Evolutionary conservation across 2,329 filamentous ascomycete species (phyloP), one percentile per base, ranked within the genome.

Genomic region (Aspergillus pseudoglaucus): DNA sequence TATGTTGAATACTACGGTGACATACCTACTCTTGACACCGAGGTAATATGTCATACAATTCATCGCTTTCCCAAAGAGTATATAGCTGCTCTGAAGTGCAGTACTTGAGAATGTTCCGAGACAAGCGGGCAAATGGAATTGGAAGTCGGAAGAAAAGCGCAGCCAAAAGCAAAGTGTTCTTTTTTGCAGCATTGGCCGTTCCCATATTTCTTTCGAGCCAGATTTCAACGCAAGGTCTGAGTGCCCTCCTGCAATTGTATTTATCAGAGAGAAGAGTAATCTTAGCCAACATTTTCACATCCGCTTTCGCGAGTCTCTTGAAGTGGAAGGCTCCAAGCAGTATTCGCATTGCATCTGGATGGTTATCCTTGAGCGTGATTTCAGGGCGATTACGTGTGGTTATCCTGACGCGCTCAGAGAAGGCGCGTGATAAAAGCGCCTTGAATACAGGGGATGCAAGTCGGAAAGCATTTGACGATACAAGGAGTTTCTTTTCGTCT

Each of bases 261-360:
- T 48, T 48, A 35, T 48, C 25, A 22, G 42, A 45, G 22, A 45
- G 25, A 32, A 46, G 39, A 12, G 47, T 38, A 22, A 45, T 7
- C 5, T n/a, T 9, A 30, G 43, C 43, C 6, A 48, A 14, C n/a
- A 6, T 17, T 23, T 42, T 30, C 9, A 43, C 35, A 42, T 23
- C 32, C 17, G 42, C 30, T 12, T 30, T 9, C 1, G 9, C 25
- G 17, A 38, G 47, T 3, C 38, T 39, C 22, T 32, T 25, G 10
- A 37, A 45, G 17, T 48, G 47, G 22, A 48, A 43, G 9, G 37
- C 33, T 27, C 9, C 14, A 7, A 46, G 4, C 2, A 45, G 45
- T 4, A 12, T 45, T 8, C 41, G 25, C 47, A 48, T 48, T 12
- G 38, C 47, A 9, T 15, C 35, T 8, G 38, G 17, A 14, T 48